Evolutionary conservation across 139 green algal genomes (phyloP).

Genomic region (Eudorina sp.): DNA sequence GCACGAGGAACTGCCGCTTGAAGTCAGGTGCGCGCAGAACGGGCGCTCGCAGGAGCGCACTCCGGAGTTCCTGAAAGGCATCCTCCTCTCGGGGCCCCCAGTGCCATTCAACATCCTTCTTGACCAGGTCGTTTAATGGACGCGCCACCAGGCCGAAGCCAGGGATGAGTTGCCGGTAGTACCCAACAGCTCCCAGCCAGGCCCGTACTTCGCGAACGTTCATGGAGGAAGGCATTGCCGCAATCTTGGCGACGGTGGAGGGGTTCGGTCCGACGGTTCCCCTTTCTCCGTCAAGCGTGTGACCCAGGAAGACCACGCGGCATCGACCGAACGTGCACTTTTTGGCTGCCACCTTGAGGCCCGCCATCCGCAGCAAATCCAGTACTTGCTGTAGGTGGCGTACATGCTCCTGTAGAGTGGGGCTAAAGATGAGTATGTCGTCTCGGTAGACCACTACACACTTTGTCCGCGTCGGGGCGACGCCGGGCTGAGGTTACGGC

Average conservation of each 20-base stretch:
- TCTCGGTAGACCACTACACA: too few relatives aligned
- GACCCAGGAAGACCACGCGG: not conserved
- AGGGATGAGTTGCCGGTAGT: not conserved
- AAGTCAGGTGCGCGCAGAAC: not conserved
- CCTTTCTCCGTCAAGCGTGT: not conserved
- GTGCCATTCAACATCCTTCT: not conserved
- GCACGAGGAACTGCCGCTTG: not conserved
- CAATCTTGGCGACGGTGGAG: not conserved
- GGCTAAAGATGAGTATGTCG: too few relatives aligned
- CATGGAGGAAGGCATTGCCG: not conserved
- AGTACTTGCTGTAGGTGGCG: not conserved
- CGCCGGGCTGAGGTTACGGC: not conserved
- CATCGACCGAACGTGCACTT: not conserved
- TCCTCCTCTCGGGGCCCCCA: not conserved
- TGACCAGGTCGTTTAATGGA: not conserved
- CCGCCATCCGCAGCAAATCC: too few relatives aligned
- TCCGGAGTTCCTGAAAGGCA: not conserved
- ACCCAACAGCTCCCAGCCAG: not conserved
- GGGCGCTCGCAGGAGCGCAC: not conserved
- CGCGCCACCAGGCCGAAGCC: not conserved
- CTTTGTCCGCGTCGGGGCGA: too few relatives aligned
- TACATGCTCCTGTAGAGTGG: too few relatives aligned
- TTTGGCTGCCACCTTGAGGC: not conserved
- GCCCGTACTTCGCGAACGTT: not conserved
- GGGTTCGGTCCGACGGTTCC: not conserved